These are phyloP conservation scores for Aspergillus hiratsukae DNA, from an alignment of 2,329 filamentous ascomycete genomes.

Conservation along the genomic window DNA sequence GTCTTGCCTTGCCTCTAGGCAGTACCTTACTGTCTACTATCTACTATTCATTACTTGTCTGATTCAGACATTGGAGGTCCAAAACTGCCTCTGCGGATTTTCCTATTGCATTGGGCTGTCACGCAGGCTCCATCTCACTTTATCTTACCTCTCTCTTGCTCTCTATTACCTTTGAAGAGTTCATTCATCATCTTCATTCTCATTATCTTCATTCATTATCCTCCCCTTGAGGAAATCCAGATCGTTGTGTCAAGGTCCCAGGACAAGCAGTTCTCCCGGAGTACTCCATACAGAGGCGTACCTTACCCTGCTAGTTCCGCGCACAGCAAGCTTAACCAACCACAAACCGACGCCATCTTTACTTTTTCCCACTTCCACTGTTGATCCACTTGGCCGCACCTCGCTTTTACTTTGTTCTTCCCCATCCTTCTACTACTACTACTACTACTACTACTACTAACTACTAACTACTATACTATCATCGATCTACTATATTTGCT, in stretches of 20 bases:
- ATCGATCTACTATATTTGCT: not conserved
- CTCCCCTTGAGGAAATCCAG: not conserved
- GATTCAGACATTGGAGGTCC: not conserved
- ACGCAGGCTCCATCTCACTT: not conserved
- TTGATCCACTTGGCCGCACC: not conserved
- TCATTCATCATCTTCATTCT: not conserved
- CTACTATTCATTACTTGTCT: too few species aligned
- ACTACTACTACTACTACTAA: not conserved
- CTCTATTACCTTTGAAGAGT: not conserved
- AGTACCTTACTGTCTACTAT: not conserved
- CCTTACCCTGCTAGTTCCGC: not conserved
- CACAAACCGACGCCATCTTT: not conserved
- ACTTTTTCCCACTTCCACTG: not conserved
- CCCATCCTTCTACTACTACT: not conserved
- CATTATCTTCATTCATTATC: not conserved
- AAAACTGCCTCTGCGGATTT: not conserved
- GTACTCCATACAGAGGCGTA: not conserved
- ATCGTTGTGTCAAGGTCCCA: not conserved
- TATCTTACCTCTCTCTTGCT: conserved; percentile 3
- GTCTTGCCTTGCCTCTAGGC: conserved; percentile 4
- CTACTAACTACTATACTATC: conserved; percentile 1
- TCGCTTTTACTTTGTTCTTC: not conserved
- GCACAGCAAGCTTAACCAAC: not conserved
- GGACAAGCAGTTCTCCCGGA: not conserved
- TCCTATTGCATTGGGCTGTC: not conserved